Base-by-base conservation (phyloP, 1,139 yeast genomes). In the Blastobotrys buckinghamii region DNA sequence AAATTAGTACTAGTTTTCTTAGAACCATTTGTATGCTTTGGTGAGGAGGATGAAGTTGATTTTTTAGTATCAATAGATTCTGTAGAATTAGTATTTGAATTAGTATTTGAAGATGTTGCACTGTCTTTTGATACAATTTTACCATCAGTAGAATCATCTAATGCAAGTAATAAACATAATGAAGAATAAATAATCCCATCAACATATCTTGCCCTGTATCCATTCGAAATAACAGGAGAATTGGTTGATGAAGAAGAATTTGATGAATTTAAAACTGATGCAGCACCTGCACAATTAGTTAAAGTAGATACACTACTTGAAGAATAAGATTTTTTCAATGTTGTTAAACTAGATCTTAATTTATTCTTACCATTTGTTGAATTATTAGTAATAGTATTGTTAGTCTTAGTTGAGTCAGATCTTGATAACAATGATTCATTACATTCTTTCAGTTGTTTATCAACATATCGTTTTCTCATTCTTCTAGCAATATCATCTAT, bases 181-280 rank as follows among this genome's bases (percentile, higher is more conserved):
- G 56, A 49, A 3, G 55, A 41, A 39, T 49, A 48, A 15, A 53
- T 36, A 38, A 54, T 48, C 15, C 52, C 56, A 37, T 54, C 57
- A 3, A 50, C 54, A 40, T 51, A 52, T 33, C 57, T 46, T 3
- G 52, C 48, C 22, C 54, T 42, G 35, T 52, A 51, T 9, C 38
- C 38, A 29, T 40, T 40, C 8, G 16, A 2, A 22, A 22, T 7
- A 22, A 22, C n/a, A n/a, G n/a, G n/a, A n/a, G n/a, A n/a, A n/a
- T n/a, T n/a, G n/a, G n/a, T 22, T 8, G 44, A 3, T 10, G 15
- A 10, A 19, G n/a, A 15, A 19, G 6, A 4, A 19, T 20, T 34
- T 10, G 20, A 9, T 17, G 38, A 9, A 19, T 7, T 34, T 20
- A 9, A 12, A 5, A n/a, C 38, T 4, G 38, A 6, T 8, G 17